Percentiles rank a stretch among this genome's conserved stretches.
Evolutionary conservation across 1,284 basidiomycete species (phyloP).

Genomic region (Ustilago cynodontis): DNA sequence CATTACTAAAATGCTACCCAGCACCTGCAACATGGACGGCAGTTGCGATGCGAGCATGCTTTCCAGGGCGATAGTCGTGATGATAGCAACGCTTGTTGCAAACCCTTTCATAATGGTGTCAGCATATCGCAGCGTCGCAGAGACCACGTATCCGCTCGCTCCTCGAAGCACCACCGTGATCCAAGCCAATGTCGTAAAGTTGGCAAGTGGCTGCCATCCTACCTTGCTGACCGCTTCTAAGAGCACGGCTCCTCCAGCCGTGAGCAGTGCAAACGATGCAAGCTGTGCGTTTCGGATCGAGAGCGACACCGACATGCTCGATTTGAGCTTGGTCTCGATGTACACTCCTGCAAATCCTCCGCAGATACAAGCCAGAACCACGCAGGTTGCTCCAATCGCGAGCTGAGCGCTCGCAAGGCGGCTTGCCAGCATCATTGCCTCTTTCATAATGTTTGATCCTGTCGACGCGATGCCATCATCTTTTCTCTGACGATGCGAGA

Average conservation of each 20-base stretch:
- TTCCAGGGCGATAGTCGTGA: slow-evolving; percentile 38
- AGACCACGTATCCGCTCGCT: slow-evolving; percentile 34
- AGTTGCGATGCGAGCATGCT: slow-evolving; percentile 15
- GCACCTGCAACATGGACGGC: slow-evolving; percentile 21
- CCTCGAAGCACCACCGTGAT: slow-evolving; percentile 33
- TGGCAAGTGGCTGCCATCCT: slow-evolving; percentile 20
- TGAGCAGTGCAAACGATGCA: slow-evolving; percentile 32
- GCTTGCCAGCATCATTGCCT: slow-evolving; percentile 15
- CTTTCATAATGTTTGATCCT: neutral
- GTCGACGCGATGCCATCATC: neutral
- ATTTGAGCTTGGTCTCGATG: slow-evolving; percentile 42
- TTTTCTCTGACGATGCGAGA: slow-evolving; percentile 1
- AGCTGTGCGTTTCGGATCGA: slow-evolving; percentile 45
- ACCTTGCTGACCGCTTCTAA: slow-evolving; percentile 13
- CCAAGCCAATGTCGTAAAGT: slow-evolving; percentile 39
- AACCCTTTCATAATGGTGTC: slow-evolving; percentile 51
- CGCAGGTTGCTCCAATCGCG: slow-evolving; percentile 8
- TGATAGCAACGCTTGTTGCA: slow-evolving; percentile 44
- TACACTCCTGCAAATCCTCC: slow-evolving; percentile 46
- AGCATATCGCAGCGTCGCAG: slow-evolving; percentile 41
- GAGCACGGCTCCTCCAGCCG: slow-evolving; percentile 22
- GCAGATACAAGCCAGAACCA: slow-evolving; percentile 41
- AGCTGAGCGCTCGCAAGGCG: slow-evolving; percentile 14
- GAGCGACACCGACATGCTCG: slow-evolving; percentile 41
- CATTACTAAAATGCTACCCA: slow-evolving; percentile 33